Evolutionary conservation across 2,329 filamentous ascomycete species (phyloP).

Genomic region (Neopestalotiopsis rosae): DNA sequence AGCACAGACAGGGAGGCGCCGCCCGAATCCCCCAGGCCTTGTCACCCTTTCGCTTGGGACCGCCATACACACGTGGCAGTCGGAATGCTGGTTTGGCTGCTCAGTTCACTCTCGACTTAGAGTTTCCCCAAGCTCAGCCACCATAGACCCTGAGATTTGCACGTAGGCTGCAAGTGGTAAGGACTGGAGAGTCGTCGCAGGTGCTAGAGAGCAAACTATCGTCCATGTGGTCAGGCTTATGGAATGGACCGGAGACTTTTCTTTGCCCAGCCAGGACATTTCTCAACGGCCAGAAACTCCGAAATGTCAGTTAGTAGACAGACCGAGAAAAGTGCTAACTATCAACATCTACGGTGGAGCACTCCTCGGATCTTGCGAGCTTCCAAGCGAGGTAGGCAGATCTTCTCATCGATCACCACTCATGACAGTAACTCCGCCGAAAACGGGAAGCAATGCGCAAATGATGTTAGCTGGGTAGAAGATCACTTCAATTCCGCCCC

Average conservation of each 20-base stretch:
- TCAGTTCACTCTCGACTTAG: not conserved
- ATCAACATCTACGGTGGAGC: not conserved
- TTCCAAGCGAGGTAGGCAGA: not conserved
- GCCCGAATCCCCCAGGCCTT: not conserved
- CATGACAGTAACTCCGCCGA: not conserved
- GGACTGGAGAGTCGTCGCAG: not conserved
- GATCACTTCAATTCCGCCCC: slow-evolving; percentile 2
- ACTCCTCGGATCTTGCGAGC: slow-evolving; percentile 2
- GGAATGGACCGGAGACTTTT: not conserved
- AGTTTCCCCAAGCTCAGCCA: slow-evolving; percentile 11
- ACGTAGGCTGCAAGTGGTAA: slow-evolving; percentile 1
- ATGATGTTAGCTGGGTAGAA: not conserved
- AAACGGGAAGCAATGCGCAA: slow-evolving; percentile 2
- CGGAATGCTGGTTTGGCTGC: not conserved
- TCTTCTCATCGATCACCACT: not conserved
- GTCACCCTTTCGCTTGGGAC: not conserved
- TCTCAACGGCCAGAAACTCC: not conserved
- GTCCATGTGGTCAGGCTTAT: not conserved
- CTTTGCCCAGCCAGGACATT: not conserved
- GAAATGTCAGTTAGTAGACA: not conserved
- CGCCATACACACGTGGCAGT: slow-evolving; percentile 5
- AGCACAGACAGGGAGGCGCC: not conserved
- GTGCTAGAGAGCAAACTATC: not conserved
- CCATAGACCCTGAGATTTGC: slow-evolving; percentile 1
- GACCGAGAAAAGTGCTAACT: not conserved